These are phyloP conservation scores for Ganoderma leucocontextum DNA, from an alignment of 1,284 basidiomycete genomes.

Conservation along the genomic window DNA sequence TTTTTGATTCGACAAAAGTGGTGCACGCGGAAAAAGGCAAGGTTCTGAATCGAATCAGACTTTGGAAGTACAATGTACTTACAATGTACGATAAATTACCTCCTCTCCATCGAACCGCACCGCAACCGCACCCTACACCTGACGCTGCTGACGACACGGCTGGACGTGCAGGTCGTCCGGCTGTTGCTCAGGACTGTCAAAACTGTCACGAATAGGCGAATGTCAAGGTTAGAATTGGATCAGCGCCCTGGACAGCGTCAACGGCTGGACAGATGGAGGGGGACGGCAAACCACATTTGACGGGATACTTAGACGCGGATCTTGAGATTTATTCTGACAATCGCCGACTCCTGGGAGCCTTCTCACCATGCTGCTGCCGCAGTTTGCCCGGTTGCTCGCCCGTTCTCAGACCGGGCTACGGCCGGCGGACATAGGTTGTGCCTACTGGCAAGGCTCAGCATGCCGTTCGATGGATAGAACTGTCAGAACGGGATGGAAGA, in stretches of 20 bases:
- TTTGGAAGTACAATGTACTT: no score
- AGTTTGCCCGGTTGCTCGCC: neutral
- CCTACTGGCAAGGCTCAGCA: neutral
- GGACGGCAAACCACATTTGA: constrained; percentile 1
- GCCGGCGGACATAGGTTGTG: neutral
- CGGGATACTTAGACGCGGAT: neutral
- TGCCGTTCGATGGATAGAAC: neutral
- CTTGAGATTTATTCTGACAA: neutral
- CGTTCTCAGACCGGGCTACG: neutral
- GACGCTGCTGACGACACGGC: neutral
- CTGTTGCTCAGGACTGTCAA: neutral
- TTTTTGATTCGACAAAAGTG: no score
- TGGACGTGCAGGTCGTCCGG: neutral
- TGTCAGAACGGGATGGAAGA: neutral
- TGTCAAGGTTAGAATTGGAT: neutral
- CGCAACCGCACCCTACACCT: neutral
- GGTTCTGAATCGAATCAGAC: no score
- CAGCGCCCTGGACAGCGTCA: neutral
- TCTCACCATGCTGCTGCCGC: neutral
- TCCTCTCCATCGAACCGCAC: no score
- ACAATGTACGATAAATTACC: no score
- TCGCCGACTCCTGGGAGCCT: constrained; percentile 1
- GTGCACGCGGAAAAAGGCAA: no score
- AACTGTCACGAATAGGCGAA: constrained; percentile 1
- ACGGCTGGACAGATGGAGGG: neutral